Conservation (phyloP, 116 monocot genomes). For the Phalaenopsis hybrid region DNA sequence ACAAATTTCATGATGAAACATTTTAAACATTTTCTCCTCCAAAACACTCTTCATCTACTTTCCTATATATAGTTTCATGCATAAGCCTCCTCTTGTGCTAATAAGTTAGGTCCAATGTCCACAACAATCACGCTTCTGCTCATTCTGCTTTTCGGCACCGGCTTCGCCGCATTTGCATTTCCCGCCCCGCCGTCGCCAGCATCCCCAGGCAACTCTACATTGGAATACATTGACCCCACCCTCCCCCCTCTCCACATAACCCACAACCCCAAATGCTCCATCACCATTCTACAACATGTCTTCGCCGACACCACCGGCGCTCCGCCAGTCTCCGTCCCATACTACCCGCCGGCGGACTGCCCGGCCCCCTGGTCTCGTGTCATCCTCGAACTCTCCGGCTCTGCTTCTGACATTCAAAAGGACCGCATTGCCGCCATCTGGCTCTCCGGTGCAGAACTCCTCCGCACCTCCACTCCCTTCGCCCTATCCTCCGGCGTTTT, state of each 20-base stretch:
- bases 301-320: slow-evolving; percentile 16
- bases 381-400: slow-evolving; percentile 35
- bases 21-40: neutral
- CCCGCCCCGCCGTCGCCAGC: slow-evolving; percentile 5
- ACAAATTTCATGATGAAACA: neutral
- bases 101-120: neutral
- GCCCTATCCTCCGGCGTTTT: slow-evolving; percentile 34
- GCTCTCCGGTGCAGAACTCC: slow-evolving; percentile 52
- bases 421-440: slow-evolving; percentile 55
- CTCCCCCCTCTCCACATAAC: slow-evolving; percentile 21
- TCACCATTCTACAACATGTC: slow-evolving; percentile 15
- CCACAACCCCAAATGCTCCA: slow-evolving; percentile 25
- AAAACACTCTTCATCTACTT: neutral
- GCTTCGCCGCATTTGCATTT: neutral
- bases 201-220: neutral
- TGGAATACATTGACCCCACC: slow-evolving; percentile 33
- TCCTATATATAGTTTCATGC: neutral
- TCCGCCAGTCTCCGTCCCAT: slow-evolving; percentile 12
- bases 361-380: slow-evolving; percentile 22
- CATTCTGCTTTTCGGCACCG: neutral
- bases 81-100: neutral
- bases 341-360: slow-evolving; percentile 15
- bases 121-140: neutral
- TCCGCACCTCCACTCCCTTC: slow-evolving; percentile 50
- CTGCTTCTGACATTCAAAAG: slow-evolving; percentile 29